These are phyloP conservation scores for Acer campestre DNA, from an alignment of 345 rosid genomes.

Conservation along the genomic window DNA sequence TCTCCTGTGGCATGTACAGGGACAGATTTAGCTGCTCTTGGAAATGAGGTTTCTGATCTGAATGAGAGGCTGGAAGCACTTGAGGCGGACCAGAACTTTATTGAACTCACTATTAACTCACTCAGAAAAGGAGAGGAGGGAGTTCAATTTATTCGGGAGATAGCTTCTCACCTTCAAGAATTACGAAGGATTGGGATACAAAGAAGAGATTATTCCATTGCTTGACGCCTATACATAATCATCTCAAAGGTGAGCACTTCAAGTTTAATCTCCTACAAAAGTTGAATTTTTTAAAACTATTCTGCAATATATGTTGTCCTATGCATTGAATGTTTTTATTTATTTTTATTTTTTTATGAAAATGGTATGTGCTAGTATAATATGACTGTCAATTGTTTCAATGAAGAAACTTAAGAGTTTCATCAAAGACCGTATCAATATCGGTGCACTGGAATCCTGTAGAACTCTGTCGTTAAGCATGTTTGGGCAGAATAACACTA, in stretches of 20 bases:
- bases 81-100: constrained; percentile 45
- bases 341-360: too few relatives aligned
- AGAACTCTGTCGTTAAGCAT: too few relatives aligned
- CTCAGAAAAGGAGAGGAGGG: constrained; percentile 48
- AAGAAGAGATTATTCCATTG: constrained; percentile 29
- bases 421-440: too few relatives aligned
- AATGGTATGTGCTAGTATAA: background rate
- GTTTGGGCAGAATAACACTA: too few relatives aligned
- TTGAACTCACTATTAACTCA: constrained; percentile 52
- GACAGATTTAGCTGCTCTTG: constrained; percentile 20
- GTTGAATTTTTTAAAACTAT: background rate
- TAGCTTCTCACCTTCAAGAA: constrained; percentile 51
- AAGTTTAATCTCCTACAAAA: background rate
- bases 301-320: background rate
- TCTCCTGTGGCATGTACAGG: background rate
- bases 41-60: constrained; percentile 37
- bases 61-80: constrained; percentile 52
- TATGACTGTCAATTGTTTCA: too few relatives aligned
- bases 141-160: constrained; percentile 42
- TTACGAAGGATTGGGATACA: constrained; percentile 37
- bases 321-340: too few relatives aligned
- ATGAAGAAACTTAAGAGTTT: too few relatives aligned
- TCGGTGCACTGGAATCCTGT: too few relatives aligned
- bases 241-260: constrained; percentile 35
- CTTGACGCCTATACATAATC: constrained; percentile 27